Evolutionary conservation across 1,284 basidiomycete species (phyloP), one percentile per base, ranked within the genome.

Genomic region (Malassezia vespertilionis): DNA sequence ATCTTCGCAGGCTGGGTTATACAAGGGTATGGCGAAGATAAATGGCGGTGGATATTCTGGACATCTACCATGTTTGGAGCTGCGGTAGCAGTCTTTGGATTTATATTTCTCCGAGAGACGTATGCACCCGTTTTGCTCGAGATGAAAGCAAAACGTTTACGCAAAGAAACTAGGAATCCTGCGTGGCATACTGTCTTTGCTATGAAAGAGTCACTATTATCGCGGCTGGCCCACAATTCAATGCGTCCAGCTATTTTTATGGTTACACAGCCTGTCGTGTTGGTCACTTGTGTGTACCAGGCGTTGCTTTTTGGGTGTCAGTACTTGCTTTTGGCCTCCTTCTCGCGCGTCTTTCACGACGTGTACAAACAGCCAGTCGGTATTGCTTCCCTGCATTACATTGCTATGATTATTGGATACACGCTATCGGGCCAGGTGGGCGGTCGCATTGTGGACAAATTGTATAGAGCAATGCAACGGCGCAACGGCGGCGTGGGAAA

Each of bases 351-450:
- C 18, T 86, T 68, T 50, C 61, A 2, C 62, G 75, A 32, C 76
- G 78, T 36, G 14, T 77, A 76, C 56, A 57, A 69, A 24, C 63
- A 75, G 55, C 53, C 53, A 3, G 58, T 62, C 8, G 74, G 74
- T 0, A 80, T 83, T 38, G 76, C 79, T 0, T 81, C 78, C 0
- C 65, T 80, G 22, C 72, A 80, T 54, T 84, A 82, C 57, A 74
- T 83, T 46, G 76, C 81, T 1, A 74, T 83, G 2, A 45, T 48
- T 7, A 37, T 68, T n/a, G 69, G 66, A 5, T 71, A 64, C 34
- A 54, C 60, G 11, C 3, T 60, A 2, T 59, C 57, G 11, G 61
- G 80, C 0, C 81, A 83, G 58, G 48, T 78, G 17, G 81, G 81
- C 40, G 81, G 80, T 0, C 72, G 76, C 2, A 57, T 60, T 4